phyloP scores from a whole-genome alignment of 805 yeast species.

The Jamesozyma gamospora region DNA sequence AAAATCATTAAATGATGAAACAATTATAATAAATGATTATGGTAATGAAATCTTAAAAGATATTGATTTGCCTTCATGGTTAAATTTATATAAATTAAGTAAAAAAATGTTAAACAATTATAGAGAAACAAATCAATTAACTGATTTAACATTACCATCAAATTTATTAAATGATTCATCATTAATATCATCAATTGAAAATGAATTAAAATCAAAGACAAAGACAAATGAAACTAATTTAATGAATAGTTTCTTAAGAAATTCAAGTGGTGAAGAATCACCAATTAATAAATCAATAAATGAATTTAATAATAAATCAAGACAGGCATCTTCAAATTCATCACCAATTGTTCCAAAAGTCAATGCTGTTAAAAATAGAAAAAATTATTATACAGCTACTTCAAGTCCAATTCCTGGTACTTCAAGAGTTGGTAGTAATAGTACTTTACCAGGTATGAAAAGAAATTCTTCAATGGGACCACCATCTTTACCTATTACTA shows the following conservation, averaged over 20 bases:
- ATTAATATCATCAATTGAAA: neutral
- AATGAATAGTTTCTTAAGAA: neutral
- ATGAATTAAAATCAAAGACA: neutral
- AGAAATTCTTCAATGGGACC: neutral
- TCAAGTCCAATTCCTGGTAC: neutral
- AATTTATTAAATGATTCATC: neutral
- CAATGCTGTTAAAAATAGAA: neutral
- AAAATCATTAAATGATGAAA: neutral
- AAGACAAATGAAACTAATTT: neutral
- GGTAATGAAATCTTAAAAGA: conserved; percentile 4
- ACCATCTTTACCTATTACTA: neutral
- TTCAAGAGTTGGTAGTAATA: neutral
- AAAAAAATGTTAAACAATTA: conserved; percentile 11
- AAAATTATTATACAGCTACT: conserved; percentile 1
- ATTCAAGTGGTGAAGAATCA: neutral
- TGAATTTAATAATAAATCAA: neutral
- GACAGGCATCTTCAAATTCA: neutral
- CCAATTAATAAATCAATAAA: neutral
- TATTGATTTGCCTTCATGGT: conserved; percentile 14
- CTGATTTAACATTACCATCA: neutral
- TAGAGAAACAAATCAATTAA: conserved; percentile 11
- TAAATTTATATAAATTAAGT: conserved; percentile 11
- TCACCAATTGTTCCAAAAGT: neutral
- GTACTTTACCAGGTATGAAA: conserved; percentile 4
- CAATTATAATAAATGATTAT: neutral